Evolutionary conservation across 176 grass and related monocot species (phyloP).

Genomic region (Cymbopogon citratus): DNA sequence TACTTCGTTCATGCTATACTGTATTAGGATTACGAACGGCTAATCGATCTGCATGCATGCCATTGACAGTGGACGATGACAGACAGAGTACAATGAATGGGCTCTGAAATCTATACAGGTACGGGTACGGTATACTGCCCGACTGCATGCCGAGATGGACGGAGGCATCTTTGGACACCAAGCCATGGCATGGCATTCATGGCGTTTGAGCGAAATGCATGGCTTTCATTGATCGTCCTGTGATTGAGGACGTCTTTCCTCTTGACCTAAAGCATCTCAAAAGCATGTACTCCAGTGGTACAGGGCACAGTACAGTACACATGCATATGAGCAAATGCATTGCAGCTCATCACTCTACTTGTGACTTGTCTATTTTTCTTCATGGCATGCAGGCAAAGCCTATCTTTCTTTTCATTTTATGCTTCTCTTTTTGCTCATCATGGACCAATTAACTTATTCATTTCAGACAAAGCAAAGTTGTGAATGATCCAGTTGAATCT

Average conservation of each 20-base stretch:
- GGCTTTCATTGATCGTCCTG: neutral
- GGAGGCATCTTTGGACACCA: neutral
- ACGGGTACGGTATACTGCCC: neutral
- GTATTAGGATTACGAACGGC: neutral
- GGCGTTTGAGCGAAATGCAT: no score
- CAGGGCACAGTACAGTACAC: neutral
- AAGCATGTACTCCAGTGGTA: constrained; percentile 15
- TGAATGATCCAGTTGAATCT: no score
- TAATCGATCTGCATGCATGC: neutral
- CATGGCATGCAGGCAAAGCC: no score
- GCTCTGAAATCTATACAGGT: neutral
- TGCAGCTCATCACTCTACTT: no score
- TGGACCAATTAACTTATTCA: no score
- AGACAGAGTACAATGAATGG: constrained; percentile 12
- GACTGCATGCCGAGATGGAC: neutral
- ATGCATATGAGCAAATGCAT: no score
- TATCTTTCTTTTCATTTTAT: no score
- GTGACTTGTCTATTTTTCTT: no score
- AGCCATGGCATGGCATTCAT: constrained; percentile 5
- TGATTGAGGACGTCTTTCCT: neutral
- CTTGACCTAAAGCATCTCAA: constrained; percentile 24
- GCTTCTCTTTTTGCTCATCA: no score
- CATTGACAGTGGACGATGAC: neutral
- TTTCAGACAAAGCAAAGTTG: no score
- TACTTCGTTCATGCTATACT: neutral